Evolutionary conservation across 352 stramenopile genomes (phyloP).

Genomic region (Albugo laibachii): DNA sequence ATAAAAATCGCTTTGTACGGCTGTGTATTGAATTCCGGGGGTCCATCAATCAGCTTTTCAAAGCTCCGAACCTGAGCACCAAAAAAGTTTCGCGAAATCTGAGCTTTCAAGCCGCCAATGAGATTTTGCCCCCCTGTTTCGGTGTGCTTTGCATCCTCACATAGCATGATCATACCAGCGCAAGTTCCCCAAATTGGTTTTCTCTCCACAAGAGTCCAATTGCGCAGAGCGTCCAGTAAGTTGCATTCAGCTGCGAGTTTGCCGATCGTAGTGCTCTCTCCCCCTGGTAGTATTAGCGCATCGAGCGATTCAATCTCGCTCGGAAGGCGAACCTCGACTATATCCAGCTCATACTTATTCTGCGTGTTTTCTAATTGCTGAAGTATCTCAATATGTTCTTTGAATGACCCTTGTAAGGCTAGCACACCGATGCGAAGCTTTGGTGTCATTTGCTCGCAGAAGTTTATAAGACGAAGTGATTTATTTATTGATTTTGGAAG

Average conservation of each 20-base stretch:
- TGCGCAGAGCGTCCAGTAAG: constrained; percentile 49
- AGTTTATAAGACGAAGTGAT: background rate
- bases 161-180: constrained; percentile 93
- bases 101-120: constrained; percentile 87
- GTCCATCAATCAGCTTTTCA: constrained; percentile 38
- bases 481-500: background rate
- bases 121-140: constrained; percentile 85
- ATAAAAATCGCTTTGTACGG: constrained; percentile 93
- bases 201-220: constrained; percentile 41
- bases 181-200: constrained; percentile 93
- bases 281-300: constrained; percentile 87
- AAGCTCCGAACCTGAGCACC: constrained; percentile 82
- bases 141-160: constrained; percentile 51
- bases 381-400: constrained; percentile 81
- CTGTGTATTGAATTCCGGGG: constrained; percentile 24
- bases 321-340: constrained; percentile 60
- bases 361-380: constrained; percentile 16
- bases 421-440: constrained; percentile 60
- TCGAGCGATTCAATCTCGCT: constrained; percentile 68
- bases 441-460: constrained; percentile 4
- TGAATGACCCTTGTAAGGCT: constrained; percentile 81
- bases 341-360: background rate
- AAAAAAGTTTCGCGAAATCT: constrained; percentile 96
- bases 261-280: constrained; percentile 92
- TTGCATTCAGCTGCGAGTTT: constrained; percentile 75